Conservation (phyloP, 495 filamentous ascomycete genomes). For the Aspergillus wentii region DNA sequence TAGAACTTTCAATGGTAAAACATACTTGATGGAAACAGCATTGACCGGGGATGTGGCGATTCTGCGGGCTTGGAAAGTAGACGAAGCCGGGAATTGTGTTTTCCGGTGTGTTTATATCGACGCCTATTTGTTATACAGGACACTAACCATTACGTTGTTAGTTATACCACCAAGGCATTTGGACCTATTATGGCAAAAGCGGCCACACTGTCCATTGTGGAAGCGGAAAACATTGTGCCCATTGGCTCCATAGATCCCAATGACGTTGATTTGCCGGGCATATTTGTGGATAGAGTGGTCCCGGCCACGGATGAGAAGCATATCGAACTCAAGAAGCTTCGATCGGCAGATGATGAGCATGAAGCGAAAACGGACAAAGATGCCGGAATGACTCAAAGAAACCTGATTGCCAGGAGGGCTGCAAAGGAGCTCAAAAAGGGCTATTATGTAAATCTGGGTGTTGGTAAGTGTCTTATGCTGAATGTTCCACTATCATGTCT, state of each 20-base stretch:
- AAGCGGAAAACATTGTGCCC: constrained; percentile 87
- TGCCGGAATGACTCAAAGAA: constrained; percentile 63
- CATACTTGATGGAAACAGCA: constrained; percentile 78
- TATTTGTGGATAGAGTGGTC: constrained; percentile 83
- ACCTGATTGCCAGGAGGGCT: constrained; percentile 75
- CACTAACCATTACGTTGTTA: constrained; percentile 10
- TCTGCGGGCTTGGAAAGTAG: constrained; percentile 80
- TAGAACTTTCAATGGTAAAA: constrained; percentile 78
- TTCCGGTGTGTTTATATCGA: constrained; percentile 70
- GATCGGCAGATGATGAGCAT: constrained; percentile 47
- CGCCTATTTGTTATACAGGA: constrained; percentile 26
- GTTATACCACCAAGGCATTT: constrained; percentile 57
- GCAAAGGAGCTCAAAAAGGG: constrained; percentile 93
- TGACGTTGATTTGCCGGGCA: constrained; percentile 79
- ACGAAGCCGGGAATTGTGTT: constrained; percentile 82
- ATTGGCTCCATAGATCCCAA: constrained; percentile 75
- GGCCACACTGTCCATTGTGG: constrained; percentile 82
- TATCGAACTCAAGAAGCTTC: constrained; percentile 77
- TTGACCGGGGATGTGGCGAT: constrained; percentile 86
- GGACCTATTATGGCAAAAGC: constrained; percentile 88
- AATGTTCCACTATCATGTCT: not conserved
- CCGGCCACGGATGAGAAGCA: constrained; percentile 69
- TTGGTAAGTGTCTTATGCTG: constrained; percentile 58
- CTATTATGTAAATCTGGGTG: constrained; percentile 89
- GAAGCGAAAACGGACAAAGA: constrained; percentile 51